Base-by-base conservation (phyloP, 768 basidiomycete species). In the Suillus discolor region DNA sequence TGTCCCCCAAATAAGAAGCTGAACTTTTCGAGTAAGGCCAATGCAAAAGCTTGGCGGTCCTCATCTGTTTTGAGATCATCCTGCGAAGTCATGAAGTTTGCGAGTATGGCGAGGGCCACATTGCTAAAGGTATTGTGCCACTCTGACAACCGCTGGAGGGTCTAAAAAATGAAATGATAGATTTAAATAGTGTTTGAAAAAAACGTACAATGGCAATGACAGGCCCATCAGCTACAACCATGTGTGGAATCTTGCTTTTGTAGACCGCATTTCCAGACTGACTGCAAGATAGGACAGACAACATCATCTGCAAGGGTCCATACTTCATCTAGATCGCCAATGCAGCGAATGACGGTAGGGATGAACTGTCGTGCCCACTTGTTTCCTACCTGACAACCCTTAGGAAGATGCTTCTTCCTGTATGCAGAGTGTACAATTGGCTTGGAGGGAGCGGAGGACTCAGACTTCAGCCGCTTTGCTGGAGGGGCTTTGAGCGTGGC, bases 181-280 rank as follows among this genome's bases (percentile, higher is more conserved):
- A 34, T 34, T 34, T 34, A 34, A 3, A 34, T 34, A 3, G 34
- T 34, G 34, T 34, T n/a, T 13, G 12, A 49, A 49, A 45, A 49
- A 49, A 34, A 34, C n/a, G 0, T 45, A 45, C 20, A 2, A 45
- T 2, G 20, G 45, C 2, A 15, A 49, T 25, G 18, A 68, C 60
- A 8, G 55, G 57, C 41, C 42, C 69, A 34, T 59, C 39, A 15
- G 39, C 39, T 34, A 6, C 57, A n/a, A 69, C 31, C 2, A 20
- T 59, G 60, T 69, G 64, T 31, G 20, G 38, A 39, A 69, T 63
- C 6, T 59, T 15, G 9, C 62, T 60, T 25, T 44, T 25, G 25
- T 67, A 65, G 23, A 67, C 62, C 2, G 9, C 45, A 7, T 67
- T n/a, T 36, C 65, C 62, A 69, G 47, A 54, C 63, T n/a, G 18